phyloP scores from a whole-genome alignment of 2,329 filamentous ascomycete genomes.

The Fusarium clavum region DNA sequence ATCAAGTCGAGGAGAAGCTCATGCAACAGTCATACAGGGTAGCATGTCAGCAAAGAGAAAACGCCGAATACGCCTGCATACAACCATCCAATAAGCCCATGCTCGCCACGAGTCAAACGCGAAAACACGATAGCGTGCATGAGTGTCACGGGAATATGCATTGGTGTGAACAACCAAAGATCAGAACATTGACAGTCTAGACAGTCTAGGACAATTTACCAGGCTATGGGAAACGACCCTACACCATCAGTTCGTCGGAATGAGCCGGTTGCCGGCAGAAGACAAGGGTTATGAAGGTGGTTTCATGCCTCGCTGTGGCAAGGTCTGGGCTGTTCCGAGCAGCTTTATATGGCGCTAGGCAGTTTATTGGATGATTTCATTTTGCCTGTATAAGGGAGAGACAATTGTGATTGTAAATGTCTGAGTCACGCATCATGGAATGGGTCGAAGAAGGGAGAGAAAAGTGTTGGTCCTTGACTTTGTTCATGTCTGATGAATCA shows the following conservation, averaged over 20 bases:
- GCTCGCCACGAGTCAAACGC: not conserved
- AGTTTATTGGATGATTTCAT: not conserved
- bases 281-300: not conserved
- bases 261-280: not conserved
- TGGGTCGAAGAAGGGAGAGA: not conserved
- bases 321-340: not conserved
- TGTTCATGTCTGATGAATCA: not conserved
- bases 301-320: not conserved
- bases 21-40: not conserved
- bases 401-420: not conserved
- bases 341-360: not conserved
- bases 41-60: not conserved
- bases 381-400: not conserved
- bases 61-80: not conserved
- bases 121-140: not conserved
- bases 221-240: not conserved
- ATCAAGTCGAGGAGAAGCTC: not conserved
- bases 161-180: not conserved
- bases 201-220: not conserved
- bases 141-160: not conserved
- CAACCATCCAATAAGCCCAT: not conserved
- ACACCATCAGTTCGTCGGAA: not conserved
- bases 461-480: not conserved
- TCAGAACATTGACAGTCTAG: not conserved
- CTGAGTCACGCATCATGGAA: not conserved